Evolutionary conservation across 2,329 filamentous ascomycete genomes (phyloP), one percentile per base, ranked within the genome.

Genomic region (Sporothrix globosa): DNA sequence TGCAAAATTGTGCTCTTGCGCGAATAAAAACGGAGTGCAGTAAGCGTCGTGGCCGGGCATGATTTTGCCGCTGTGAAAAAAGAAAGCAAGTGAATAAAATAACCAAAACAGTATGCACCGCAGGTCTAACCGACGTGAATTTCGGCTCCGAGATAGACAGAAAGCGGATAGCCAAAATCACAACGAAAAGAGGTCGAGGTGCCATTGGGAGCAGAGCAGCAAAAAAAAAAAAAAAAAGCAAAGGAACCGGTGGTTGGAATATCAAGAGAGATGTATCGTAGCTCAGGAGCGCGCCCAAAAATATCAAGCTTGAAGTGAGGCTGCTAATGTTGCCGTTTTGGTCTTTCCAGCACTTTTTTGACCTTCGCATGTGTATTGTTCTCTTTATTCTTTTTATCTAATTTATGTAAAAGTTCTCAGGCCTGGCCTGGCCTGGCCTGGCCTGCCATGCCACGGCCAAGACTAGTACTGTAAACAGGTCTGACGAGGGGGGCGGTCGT

Each of bases 1-100:
- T 68, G 53, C 67, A 68, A 17, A 58, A 27, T 11, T 21, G 24
- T 52, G 67, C 67, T 58, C 14, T 50, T 68, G 67, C 67, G 67
- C n/a, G 39, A 39, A n/a, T 56, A 34, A 19, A 46, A 68, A 63
- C 41, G 5, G 41, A 14, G 60, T 63, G 60, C 9, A 14, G 2
- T 6, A 10, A 34, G 58, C 13, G 53, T 30, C 10, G 56, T 60
- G 30, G 34, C 30, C 56, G 41, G 56, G 24, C 56, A 34, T 56
- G 53, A 9, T 27, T 17, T 56, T 44, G 56, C 21, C 30, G 41
- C 7, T 21, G 19, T 24, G 56, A 34, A 61, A 61, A 61, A 44
- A 61, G 56, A 24, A 61, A 44, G 10, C 34, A 44, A 39, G 10
- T 4, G 21, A 44, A 41, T 14, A 14, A 11, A 5, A 24, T 6